A percentile compares a stretch with the other conserved stretches of the same genome.
These are phyloP conservation scores for Halophytophthora batemanensis DNA, from an alignment of 352 stramenopile species.

Conservation along the genomic window DNA sequence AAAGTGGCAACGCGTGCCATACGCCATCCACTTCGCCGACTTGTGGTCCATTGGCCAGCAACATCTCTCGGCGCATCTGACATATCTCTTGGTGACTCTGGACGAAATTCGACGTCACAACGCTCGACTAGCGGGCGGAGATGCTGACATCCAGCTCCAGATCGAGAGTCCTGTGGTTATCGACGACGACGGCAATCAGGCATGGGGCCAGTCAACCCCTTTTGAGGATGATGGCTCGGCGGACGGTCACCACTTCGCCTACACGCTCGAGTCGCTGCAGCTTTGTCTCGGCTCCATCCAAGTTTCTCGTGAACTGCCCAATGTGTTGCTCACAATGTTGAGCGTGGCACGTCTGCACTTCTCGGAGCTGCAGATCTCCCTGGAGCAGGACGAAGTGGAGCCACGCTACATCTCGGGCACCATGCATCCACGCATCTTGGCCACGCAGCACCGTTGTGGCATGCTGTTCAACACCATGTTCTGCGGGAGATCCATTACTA, in stretches of 20 bases:
- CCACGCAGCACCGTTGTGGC: conserved; percentile 11
- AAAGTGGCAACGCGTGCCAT: conserved; percentile 23
- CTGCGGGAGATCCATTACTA: conserved; percentile 14
- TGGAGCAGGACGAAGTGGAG: conserved; percentile 20
- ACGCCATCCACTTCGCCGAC: conserved; percentile 17
- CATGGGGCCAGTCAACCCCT: not conserved
- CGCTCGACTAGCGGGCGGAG: conserved; percentile 3
- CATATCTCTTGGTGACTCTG: conserved; percentile 18
- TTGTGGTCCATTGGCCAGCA: conserved; percentile 24
- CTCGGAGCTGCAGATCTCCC: conserved; percentile 25
- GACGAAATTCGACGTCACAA: conserved; percentile 23
- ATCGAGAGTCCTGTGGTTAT: conserved; percentile 2
- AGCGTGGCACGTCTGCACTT: conserved; percentile 11
- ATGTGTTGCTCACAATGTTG: conserved; percentile 18
- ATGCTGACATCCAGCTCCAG: too few species aligned
- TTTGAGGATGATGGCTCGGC: conserved; percentile 11
- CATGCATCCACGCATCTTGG: conserved; percentile 8
- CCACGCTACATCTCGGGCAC: conserved; percentile 2
- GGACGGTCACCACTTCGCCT: conserved; percentile 29
- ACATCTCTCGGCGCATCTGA: conserved; percentile 19
- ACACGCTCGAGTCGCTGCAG: conserved; percentile 31
- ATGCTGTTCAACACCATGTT: conserved; percentile 29
- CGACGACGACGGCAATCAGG: conserved; percentile 8
- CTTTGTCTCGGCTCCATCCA: conserved; percentile 25
- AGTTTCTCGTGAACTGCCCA: conserved; percentile 14